These are phyloP conservation scores for Hymenoscyphus fraxineus DNA, from an alignment of 2,329 filamentous ascomycete species.

Conservation along the genomic window DNA sequence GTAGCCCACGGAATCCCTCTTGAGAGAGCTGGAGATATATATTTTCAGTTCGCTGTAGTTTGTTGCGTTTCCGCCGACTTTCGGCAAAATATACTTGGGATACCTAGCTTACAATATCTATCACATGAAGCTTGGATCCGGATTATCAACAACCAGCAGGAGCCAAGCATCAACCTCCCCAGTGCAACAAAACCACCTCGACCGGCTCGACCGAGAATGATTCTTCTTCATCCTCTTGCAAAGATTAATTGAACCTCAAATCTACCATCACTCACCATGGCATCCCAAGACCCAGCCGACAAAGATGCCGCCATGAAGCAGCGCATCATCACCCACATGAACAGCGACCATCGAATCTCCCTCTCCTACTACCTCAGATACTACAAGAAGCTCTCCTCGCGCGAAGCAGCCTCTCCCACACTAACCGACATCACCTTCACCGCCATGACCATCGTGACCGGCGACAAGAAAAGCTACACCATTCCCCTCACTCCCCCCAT, in stretches of 20 bases:
- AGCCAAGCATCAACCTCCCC: too few relatives aligned
- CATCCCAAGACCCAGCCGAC: conserved; percentile 12
- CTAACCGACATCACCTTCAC: conserved; percentile 64
- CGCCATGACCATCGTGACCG: conserved; percentile 57
- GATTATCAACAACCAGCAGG: too few relatives aligned
- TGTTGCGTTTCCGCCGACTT: too few relatives aligned
- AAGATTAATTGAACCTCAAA: background rate
- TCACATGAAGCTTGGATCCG: too few relatives aligned
- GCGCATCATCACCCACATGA: conserved; percentile 80
- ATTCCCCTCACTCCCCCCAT: conserved; percentile 70
- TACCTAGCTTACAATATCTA: too few relatives aligned
- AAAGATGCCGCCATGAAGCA: conserved; percentile 48
- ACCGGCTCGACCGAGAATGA: background rate
- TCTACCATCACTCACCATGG: conserved; percentile 9
- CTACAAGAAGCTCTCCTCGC: conserved; percentile 56
- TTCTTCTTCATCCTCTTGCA: background rate
- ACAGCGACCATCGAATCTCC: conserved; percentile 72
- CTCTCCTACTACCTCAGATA: conserved; percentile 75
- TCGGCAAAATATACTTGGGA: too few relatives aligned
- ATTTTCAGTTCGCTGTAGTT: too few relatives aligned
- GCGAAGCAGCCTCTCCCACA: conserved; percentile 52
- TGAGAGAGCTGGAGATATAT: too few relatives aligned
- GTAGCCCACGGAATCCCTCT: too few relatives aligned
- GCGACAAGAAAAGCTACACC: conserved; percentile 43
- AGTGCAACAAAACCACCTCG: background rate